phyloP scores from a whole-genome alignment of 2,329 filamentous ascomycete species.

The Corniculantispora saksenae region DNA sequence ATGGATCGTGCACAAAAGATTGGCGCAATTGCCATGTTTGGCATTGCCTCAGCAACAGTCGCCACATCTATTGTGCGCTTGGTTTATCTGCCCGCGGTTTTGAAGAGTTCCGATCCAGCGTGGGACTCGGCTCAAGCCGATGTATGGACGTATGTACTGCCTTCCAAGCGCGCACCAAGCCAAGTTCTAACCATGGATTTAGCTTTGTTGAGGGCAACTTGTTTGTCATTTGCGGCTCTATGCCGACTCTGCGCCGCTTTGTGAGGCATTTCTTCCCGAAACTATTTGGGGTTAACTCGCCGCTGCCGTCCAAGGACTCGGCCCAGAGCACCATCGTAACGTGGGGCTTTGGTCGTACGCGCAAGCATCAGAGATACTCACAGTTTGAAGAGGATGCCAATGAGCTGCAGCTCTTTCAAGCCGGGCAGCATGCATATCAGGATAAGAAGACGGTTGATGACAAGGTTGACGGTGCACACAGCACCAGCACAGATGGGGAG shows the following conservation, averaged over 20 bases:
- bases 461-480: not conserved
- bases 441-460: not conserved
- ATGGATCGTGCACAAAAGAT: conserved; percentile 48
- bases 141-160: conserved; percentile 30
- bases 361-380: conserved; percentile 3
- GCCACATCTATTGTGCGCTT: conserved; percentile 34
- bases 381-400: conserved; percentile 2
- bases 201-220: conserved; percentile 42
- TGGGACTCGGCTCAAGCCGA: conserved; percentile 33
- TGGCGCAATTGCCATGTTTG: conserved; percentile 45
- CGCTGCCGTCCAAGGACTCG: conserved; percentile 1
- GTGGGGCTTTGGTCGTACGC: not conserved
- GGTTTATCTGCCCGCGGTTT: conserved; percentile 26
- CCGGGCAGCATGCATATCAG: not conserved
- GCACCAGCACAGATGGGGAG: not conserved
- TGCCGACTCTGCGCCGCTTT: conserved; percentile 35
- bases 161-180: conserved; percentile 17
- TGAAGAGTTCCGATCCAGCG: conserved; percentile 30
- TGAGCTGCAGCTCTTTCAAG: conserved; percentile 6
- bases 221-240: conserved; percentile 41
- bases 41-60: conserved; percentile 39
- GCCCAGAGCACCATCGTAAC: conserved; percentile 7
- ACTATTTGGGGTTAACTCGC: conserved; percentile 7
- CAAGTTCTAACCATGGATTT: not conserved
- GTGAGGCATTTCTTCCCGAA: conserved; percentile 1